Evolutionary conservation across 2,329 filamentous ascomycete species (phyloP).

Genomic region (Dactylellina parvicollis): DNA sequence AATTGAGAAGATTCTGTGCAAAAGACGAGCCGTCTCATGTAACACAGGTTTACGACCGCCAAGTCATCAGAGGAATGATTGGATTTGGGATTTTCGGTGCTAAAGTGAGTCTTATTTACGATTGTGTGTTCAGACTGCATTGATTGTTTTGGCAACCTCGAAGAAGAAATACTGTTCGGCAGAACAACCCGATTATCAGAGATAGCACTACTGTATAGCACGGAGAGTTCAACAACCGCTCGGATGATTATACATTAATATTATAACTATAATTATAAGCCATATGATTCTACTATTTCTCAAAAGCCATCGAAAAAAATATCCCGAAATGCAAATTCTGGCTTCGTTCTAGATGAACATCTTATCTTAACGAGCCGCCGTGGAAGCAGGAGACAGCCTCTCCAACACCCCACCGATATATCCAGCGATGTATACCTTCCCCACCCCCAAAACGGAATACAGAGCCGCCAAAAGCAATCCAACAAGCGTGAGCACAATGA

Average conservation of each 20-base stretch:
- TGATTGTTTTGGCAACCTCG: neutral
- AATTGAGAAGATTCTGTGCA: neutral
- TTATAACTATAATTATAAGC: conserved; percentile 1
- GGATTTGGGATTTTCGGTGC: neutral
- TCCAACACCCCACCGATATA: conserved; percentile 16
- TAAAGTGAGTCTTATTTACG: neutral
- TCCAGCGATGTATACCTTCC: conserved; percentile 27
- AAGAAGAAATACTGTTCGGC: neutral
- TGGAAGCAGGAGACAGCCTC: neutral
- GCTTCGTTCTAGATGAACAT: neutral
- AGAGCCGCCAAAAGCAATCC: conserved; percentile 36
- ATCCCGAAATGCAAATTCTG: no score
- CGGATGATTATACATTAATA: neutral
- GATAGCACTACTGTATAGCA: neutral
- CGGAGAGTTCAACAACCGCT: neutral
- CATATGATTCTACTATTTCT: neutral
- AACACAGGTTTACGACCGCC: conserved; percentile 2
- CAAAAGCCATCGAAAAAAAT: no score
- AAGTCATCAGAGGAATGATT: conserved; percentile 6
- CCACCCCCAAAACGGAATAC: conserved; percentile 39
- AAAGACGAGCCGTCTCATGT: neutral
- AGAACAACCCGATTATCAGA: no score
- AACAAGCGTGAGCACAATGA: conserved; percentile 25
- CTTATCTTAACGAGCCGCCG: neutral
- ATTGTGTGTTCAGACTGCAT: neutral